A percentile compares a stretch with the other conserved stretches of the same genome.
Conservation (phyloP, 345 rosid species). For the Melastoma malabathricum region DNA sequence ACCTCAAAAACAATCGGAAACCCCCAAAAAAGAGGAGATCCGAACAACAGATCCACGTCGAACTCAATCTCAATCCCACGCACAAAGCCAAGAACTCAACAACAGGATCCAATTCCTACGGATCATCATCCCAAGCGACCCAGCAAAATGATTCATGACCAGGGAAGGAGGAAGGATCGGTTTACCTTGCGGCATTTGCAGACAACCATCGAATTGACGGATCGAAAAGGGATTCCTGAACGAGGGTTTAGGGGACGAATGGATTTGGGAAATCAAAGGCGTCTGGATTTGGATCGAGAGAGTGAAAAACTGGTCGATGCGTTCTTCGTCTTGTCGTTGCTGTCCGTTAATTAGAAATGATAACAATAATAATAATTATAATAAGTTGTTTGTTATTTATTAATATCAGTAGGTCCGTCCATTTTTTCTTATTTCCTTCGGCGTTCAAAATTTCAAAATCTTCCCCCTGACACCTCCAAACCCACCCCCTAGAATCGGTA, state of each 20-base stretch:
- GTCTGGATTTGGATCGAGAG: not conserved
- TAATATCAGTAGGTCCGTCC: too few species aligned
- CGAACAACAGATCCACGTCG: not conserved
- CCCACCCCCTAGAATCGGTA: conserved; percentile 5
- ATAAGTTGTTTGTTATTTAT: too few species aligned
- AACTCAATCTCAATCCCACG: not conserved
- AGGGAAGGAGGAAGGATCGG: not conserved
- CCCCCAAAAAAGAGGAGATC: not conserved
- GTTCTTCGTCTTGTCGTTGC: not conserved
- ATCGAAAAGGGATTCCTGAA: conserved; percentile 6
- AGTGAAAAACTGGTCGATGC: too few species aligned
- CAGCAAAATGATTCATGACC: too few species aligned
- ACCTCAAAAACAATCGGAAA: not conserved
- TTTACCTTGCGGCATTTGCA: conserved; percentile 87
- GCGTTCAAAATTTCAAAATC: too few species aligned
- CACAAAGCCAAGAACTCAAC: not conserved
- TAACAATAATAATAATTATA: too few species aligned
- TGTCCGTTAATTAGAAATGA: too few species aligned
- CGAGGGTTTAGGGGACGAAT: too few species aligned
- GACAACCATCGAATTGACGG: conserved; percentile 56
- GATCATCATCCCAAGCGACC: not conserved
- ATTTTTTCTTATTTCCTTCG: too few species aligned
- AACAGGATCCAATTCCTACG: not conserved
- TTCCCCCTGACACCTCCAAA: conserved; percentile 4
- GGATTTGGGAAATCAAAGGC: conserved; percentile 1